Evolutionary conservation across 306 rosid species (phyloP).

Genomic region (Prunus kanzakura): DNA sequence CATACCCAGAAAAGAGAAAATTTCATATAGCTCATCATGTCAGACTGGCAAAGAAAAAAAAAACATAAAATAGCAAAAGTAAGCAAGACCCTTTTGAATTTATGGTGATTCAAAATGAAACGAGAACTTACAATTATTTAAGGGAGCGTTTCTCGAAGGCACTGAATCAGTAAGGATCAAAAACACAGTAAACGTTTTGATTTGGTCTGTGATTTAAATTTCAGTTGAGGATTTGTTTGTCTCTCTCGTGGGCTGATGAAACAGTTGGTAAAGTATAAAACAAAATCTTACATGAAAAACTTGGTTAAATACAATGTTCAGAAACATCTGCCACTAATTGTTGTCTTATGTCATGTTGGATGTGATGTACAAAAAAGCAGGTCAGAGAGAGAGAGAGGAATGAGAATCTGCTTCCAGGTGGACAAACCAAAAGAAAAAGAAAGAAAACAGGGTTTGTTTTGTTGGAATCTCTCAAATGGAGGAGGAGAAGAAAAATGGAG

Average conservation of each 20-base stretch:
- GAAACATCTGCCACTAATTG: conserved; percentile 25
- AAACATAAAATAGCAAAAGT: neutral
- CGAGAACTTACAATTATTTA: conserved; percentile 23
- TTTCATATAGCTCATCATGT: neutral
- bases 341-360: conserved; percentile 32
- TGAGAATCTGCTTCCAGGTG: conserved; percentile 19
- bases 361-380: conserved; percentile 19
- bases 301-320: conserved; percentile 4
- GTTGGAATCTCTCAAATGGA: neutral
- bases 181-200: conserved; percentile 24
- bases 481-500: neutral
- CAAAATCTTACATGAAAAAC: conserved; percentile 14
- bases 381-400: neutral
- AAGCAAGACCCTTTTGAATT: conserved; percentile 2
- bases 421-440: conserved; percentile 1
- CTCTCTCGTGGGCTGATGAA: conserved; percentile 29
- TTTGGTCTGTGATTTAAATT: conserved; percentile 13
- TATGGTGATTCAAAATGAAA: conserved; percentile 7
- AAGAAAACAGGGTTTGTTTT: neutral
- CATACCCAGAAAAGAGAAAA: neutral
- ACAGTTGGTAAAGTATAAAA: conserved; percentile 15
- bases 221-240: conserved; percentile 34
- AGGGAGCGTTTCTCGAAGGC: conserved; percentile 5
- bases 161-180: conserved; percentile 25
- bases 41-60: neutral